phyloP scores from a whole-genome alignment of 2,329 filamentous ascomycete genomes.

The Hypoxylon sp. region DNA sequence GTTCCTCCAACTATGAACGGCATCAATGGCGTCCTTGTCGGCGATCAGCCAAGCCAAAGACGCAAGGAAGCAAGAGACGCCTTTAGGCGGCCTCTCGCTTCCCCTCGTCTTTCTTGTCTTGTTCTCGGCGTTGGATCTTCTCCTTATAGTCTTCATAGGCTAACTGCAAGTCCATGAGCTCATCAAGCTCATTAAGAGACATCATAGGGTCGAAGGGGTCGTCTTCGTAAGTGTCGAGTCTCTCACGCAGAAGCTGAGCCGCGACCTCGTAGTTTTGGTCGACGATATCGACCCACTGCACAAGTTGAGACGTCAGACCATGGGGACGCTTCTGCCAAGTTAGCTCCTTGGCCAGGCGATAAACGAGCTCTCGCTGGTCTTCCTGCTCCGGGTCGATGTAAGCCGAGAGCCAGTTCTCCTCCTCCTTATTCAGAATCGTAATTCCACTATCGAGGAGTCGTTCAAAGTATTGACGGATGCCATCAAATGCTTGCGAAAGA shows the following conservation, averaged over 20 bases:
- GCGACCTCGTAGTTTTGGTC: constrained; percentile 7
- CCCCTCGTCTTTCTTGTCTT: not conserved
- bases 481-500: not conserved
- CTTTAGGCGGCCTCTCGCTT: not conserved
- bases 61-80: not conserved
- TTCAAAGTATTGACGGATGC: constrained; percentile 9
- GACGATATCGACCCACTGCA: constrained; percentile 19
- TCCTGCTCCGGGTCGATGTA: constrained; percentile 16
- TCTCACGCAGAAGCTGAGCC: constrained; percentile 10
- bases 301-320: constrained; percentile 26
- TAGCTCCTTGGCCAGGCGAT: constrained; percentile 28
- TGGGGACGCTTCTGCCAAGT: constrained; percentile 15
- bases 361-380: constrained; percentile 16
- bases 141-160: not conserved
- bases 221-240: constrained; percentile 4
- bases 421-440: constrained; percentile 18
- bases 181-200: constrained; percentile 21
- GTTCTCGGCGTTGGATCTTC: not conserved
- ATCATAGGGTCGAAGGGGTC: constrained; percentile 22
- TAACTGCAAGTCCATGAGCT: constrained; percentile 43
- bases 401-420: constrained; percentile 22
- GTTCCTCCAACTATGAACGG: not conserved
- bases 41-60: not conserved
- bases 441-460: constrained; percentile 17
- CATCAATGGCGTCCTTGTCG: not conserved